Percentiles rank a stretch among this genome's conserved stretches.
These are phyloP conservation scores for Trichoderma endophyticum DNA, from an alignment of 2,329 filamentous ascomycete genomes.

Conservation along the genomic window DNA sequence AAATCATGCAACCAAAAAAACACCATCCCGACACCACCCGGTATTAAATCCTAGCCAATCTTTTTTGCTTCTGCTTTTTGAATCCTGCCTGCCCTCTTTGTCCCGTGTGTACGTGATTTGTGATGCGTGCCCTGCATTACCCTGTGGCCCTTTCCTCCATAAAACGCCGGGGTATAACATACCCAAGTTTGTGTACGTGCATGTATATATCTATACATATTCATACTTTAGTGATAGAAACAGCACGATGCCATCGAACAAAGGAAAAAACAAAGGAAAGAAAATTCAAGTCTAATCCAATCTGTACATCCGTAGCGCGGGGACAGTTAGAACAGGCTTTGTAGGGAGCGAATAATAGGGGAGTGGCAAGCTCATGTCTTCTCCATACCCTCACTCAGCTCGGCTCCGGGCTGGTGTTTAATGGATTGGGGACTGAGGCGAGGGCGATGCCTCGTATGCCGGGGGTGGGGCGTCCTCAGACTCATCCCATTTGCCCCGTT, in stretches of 20 bases:
- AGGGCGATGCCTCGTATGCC: slow-evolving; percentile 54
- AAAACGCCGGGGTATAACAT: slow-evolving; percentile 14
- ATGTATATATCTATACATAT: slow-evolving; percentile 1
- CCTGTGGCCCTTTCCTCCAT: background rate
- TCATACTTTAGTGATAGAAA: slow-evolving; percentile 22
- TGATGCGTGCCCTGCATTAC: slow-evolving; percentile 16
- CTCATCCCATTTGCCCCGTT: slow-evolving; percentile 42
- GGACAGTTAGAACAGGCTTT: background rate
- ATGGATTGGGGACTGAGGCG: slow-evolving; percentile 34
- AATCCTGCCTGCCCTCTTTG: slow-evolving; percentile 9
- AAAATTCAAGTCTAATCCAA: background rate
- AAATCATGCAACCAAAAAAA: slow-evolving; percentile 19
- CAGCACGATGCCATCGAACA: slow-evolving; percentile 4
- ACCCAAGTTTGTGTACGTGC: background rate
- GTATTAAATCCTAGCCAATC: slow-evolving; percentile 6
- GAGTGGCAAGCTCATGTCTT: slow-evolving; percentile 19
- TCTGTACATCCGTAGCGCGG: background rate
- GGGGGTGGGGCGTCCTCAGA: slow-evolving; percentile 58
- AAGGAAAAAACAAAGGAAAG: slow-evolving; percentile 18
- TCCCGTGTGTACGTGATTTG: slow-evolving; percentile 5
- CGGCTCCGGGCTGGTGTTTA: slow-evolving; percentile 12
- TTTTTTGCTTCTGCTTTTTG: slow-evolving; percentile 10
- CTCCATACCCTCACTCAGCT: background rate
- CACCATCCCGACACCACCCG: slow-evolving; percentile 4
- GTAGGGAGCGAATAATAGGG: slow-evolving; percentile 10